A percentile compares a stretch with the other conserved stretches of the same genome.
Evolutionary conservation across 2,329 filamentous ascomycete genomes (phyloP).

Genomic region (Teratosphaeria epicoccoides): DNA sequence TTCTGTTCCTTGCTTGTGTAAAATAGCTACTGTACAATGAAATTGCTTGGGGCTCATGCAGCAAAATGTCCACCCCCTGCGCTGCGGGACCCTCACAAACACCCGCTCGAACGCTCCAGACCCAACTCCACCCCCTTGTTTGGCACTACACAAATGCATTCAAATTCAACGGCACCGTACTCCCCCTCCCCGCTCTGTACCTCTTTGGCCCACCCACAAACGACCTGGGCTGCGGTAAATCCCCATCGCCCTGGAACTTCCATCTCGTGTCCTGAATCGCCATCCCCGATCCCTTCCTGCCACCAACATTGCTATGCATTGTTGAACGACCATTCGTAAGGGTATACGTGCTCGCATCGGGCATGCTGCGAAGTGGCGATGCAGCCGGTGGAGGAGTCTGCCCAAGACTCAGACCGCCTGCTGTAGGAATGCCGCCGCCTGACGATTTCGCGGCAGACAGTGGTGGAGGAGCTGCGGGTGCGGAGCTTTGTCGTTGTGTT

Average conservation of each 20-base stretch:
- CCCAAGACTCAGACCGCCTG: constrained; percentile 16
- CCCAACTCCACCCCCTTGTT: not conserved
- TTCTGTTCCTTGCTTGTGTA: too few species aligned
- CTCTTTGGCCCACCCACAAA: constrained; percentile 64
- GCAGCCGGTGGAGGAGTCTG: constrained; percentile 1
- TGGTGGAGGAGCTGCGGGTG: constrained; percentile 5
- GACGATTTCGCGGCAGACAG: constrained; percentile 4
- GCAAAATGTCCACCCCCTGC: not conserved
- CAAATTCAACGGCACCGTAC: constrained; percentile 85
- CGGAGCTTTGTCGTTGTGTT: constrained; percentile 4
- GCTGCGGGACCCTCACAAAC: not conserved
- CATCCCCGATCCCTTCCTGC: constrained; percentile 19
- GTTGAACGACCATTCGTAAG: constrained; percentile 27
- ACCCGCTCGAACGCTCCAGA: not conserved
- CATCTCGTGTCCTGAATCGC: constrained; percentile 69
- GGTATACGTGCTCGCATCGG: constrained; percentile 14
- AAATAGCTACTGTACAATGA: not conserved
- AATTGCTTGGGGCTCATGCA: too few species aligned
- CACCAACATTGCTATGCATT: constrained; percentile 12
- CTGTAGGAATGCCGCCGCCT: constrained; percentile 17
- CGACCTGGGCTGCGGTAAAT: constrained; percentile 74
- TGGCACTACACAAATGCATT: constrained; percentile 43
- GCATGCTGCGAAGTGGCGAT: not conserved
- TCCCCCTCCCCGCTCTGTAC: constrained; percentile 84
- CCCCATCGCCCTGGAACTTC: constrained; percentile 72